Percentiles rank a stretch among this genome's conserved stretches.
Conservation (phyloP, 2,329 filamentous ascomycete genomes). For the Fusarium succisae region DNA sequence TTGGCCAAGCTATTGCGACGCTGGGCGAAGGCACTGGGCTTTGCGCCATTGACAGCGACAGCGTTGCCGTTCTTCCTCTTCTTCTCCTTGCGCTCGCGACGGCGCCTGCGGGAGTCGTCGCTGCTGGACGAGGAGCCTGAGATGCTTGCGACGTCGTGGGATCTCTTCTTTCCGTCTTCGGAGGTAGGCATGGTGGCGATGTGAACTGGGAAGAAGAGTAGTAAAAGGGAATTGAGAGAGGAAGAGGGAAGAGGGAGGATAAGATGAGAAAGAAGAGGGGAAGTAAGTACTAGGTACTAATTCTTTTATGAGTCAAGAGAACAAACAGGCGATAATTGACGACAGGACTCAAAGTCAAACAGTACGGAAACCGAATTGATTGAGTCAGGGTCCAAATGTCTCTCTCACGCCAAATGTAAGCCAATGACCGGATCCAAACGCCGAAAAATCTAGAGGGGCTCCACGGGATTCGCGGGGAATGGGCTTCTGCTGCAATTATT, state of each 20-base stretch:
- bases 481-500: background rate
- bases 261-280: background rate
- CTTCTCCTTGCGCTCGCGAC: constrained; percentile 39
- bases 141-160: constrained; percentile 38
- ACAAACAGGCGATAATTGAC: background rate
- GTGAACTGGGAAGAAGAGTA: background rate
- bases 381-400: constrained; percentile 33
- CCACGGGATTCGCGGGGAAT: constrained; percentile 26
- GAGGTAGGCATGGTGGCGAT: constrained; percentile 42
- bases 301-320: background rate
- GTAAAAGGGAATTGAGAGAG: background rate
- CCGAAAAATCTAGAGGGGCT: constrained; percentile 38
- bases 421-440: constrained; percentile 37
- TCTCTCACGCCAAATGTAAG: background rate
- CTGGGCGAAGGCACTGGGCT: constrained; percentile 47
- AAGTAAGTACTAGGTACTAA: background rate
- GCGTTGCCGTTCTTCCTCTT: constrained; percentile 29
- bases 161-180: constrained; percentile 45
- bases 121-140: constrained; percentile 46
- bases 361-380: constrained; percentile 4
- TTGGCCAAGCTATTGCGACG: constrained; percentile 67
- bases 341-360: background rate
- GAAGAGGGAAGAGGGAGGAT: background rate
- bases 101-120: constrained; percentile 45
- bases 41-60: constrained; percentile 46